Conservation (phyloP, 345 rosid species). For the Syzygium grande region DNA sequence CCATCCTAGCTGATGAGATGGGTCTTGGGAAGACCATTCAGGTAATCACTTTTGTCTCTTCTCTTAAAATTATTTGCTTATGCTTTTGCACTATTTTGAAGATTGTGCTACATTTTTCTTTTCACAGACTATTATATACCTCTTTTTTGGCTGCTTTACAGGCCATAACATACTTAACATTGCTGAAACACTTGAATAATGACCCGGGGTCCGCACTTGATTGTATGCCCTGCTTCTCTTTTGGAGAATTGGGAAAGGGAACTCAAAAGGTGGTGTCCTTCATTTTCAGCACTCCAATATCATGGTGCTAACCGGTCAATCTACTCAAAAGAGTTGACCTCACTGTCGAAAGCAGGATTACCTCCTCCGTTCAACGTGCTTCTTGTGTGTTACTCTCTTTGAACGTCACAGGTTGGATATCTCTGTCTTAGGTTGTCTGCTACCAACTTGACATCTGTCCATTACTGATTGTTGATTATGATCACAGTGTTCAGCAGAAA, state of each 20-base stretch:
- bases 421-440: neutral
- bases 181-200: conserved; percentile 63
- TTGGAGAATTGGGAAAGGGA: conserved; percentile 99
- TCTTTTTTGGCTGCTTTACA: conserved; percentile 12
- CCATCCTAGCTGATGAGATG: conserved; percentile 98
- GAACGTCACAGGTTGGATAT: conserved; percentile 81
- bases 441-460: neutral
- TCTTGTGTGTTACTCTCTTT: conserved; percentile 94
- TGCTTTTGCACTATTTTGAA: neutral
- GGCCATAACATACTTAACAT: conserved; percentile 83
- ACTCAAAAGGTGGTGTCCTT: conserved; percentile 95
- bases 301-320: conserved; percentile 82
- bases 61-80: neutral
- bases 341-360: conserved; percentile 71
- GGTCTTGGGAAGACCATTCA: conserved; percentile 99
- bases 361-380: conserved; percentile 88
- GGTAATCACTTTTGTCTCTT: conserved; percentile 29
- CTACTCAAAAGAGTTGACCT: conserved; percentile 71
- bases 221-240: conserved; percentile 96
- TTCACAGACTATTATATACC: neutral
- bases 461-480: conserved; percentile 10
- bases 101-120: neutral
- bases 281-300: conserved; percentile 79
- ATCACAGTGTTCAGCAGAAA: conserved; percentile 84
- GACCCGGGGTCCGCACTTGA: conserved; percentile 94